Base-by-base conservation (phyloP, 177 flowering plant genomes). In the Tripterygium wilfordii region DNA sequence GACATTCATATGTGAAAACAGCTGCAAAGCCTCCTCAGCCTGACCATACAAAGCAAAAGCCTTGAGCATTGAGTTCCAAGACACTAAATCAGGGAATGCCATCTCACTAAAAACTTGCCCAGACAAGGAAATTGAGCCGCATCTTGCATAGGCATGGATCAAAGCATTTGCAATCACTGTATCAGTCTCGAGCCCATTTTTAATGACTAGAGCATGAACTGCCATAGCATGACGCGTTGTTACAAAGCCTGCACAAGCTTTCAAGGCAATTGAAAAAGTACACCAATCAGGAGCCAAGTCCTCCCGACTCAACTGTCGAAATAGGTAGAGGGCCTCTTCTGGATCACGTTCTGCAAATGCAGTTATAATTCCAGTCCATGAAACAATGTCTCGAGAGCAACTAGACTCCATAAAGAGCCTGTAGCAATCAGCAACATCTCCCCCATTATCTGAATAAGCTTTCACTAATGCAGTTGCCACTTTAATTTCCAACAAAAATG, bases 41-140 rank as follows among this genome's bases (percentile, higher is more conserved):
- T 59, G 65, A 7, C 95, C 96, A 58, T 88, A 91, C 49, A 88
- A 45, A 1, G 81, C 82, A 65, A 67, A 77, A 39, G 82, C 80
- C 65, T 88, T 88, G 42, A 85, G 64, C 61, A 85, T 76, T 13
- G 95, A 67, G 48, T 85, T 85, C 91, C 95, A 88, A 47, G 96
- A 79, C 10, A 85, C 72, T 4, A 53, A 41, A 50, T 85, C 85
- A 24, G 51, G 74, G 17, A 9, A 42, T 17, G 3, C 43, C 71
- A 80, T 73, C 17, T 48, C 54, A 20, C 54, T 48, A 58, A 88
- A 88, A 35, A 74, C 83, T 52, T 67, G 61, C 53, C 55, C 53
- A 7, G 91, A 69, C n/a, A 53, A 36, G 14, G 49, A 45, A 31
- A 88, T 59, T 13, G 70, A 77, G 30, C 95, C 90, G 51, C 84